Percentiles rank a stretch among this genome's conserved stretches.
Evolutionary conservation across 2,329 filamentous ascomycete species (phyloP).

Genomic region (Fusarium protoensiforme): DNA sequence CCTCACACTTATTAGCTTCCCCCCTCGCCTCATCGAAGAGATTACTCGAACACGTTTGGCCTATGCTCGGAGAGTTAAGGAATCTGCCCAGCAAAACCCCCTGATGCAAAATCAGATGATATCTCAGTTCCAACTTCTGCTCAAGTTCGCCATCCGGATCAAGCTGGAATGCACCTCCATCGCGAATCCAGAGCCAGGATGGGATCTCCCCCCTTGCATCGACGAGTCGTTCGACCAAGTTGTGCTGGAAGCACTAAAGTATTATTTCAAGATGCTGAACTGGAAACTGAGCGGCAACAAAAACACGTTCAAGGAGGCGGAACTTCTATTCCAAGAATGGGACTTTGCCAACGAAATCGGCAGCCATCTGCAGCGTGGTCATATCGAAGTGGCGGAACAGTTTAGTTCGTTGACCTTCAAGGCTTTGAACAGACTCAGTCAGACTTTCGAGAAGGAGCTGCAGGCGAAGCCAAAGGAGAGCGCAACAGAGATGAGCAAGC

Average conservation of each 20-base stretch:
- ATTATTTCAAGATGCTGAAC: conserved; percentile 98
- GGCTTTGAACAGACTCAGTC: conserved; percentile 86
- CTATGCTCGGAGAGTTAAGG: conserved; percentile 95
- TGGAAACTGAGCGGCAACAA: conserved; percentile 98
- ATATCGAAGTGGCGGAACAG: conserved; percentile 97
- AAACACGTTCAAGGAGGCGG: conserved; percentile 98
- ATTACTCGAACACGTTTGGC: conserved; percentile 92
- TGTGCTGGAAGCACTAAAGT: conserved; percentile 91
- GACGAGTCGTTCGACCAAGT: conserved; percentile 96
- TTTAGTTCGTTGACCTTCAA: conserved; percentile 96
- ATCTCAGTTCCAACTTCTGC: conserved; percentile 90
- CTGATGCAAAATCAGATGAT: conserved; percentile 99
- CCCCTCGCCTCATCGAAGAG: conserved; percentile 93
- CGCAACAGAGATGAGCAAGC: conserved; percentile 90
- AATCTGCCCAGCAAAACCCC: conserved; percentile 88
- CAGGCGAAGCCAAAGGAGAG: conserved; percentile 86
- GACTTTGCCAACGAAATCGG: conserved; percentile 96
- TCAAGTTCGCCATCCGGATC: conserved; percentile 91
- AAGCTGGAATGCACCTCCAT: conserved; percentile 89
- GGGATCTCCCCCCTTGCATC: conserved; percentile 95
- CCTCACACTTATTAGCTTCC: conserved; percentile 96
- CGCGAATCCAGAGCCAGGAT: conserved; percentile 87
- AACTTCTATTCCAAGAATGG: conserved; percentile 98
- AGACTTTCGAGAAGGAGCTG: conserved; percentile 92
- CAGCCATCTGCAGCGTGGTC: conserved; percentile 88